These are phyloP conservation scores for sweet orange (Citrus sinensis) DNA, from an alignment of 345 rosid species.

Conservation along the genomic window DNA sequence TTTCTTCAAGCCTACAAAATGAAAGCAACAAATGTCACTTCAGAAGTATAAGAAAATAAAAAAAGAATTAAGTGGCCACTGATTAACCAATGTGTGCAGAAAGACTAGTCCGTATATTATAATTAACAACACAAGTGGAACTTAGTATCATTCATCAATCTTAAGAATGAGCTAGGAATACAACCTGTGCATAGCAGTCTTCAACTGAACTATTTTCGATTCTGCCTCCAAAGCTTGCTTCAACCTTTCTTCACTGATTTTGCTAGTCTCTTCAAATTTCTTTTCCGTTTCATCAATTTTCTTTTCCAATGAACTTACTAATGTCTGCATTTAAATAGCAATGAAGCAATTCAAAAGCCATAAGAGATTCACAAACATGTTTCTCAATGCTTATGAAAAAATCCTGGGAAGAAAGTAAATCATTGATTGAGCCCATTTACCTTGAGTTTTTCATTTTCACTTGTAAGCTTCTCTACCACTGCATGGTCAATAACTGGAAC, in stretches of 20 bases:
- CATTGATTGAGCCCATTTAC: slow-evolving; percentile 33
- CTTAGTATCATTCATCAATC: neutral
- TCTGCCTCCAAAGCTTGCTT: slow-evolving; percentile 96
- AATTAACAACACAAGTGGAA: neutral
- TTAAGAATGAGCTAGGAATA: neutral
- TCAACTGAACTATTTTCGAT: slow-evolving; percentile 73
- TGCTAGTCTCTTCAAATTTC: slow-evolving; percentile 73
- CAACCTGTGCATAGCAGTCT: slow-evolving; percentile 88
- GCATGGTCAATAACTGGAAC: slow-evolving; percentile 77
- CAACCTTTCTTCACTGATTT: slow-evolving; percentile 81
- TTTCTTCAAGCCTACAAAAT: slow-evolving; percentile 83
- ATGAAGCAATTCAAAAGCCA: neutral
- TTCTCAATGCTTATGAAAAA: slow-evolving; percentile 8
- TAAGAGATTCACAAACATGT: neutral
- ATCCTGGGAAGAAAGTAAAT: slow-evolving; percentile 12
- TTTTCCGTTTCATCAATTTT: slow-evolving; percentile 91
- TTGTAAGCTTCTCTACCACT: slow-evolving; percentile 66
- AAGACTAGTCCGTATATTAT: neutral
- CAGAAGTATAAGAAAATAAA: neutral
- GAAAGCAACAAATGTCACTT: slow-evolving; percentile 15
- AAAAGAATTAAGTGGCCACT: neutral
- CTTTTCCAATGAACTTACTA: slow-evolving; percentile 75
- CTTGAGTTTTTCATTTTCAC: slow-evolving; percentile 93
- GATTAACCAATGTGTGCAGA: neutral
- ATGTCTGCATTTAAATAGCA: slow-evolving; percentile 49